These are phyloP conservation scores for Angomonas ambiguus DNA, from an alignment of 208 protist species.

Conservation along the genomic window DNA sequence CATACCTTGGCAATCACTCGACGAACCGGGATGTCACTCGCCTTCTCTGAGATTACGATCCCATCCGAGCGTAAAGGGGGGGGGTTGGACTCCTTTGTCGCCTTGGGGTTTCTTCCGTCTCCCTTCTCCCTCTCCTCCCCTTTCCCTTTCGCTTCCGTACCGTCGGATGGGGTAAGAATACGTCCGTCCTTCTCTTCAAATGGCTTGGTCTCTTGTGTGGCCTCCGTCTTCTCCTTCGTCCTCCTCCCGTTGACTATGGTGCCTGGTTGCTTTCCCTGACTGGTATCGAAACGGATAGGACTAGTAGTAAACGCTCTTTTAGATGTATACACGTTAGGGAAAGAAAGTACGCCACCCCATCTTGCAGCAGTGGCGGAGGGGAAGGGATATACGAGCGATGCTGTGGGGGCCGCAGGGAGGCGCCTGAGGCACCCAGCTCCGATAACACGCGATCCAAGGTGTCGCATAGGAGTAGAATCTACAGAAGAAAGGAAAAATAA, in stretches of 20 bases:
- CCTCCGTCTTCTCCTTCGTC: not conserved
- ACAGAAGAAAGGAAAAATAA: not conserved
- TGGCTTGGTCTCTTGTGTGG: not conserved
- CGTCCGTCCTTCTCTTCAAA: not conserved
- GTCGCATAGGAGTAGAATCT: not conserved
- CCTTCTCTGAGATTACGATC: constrained; percentile 34
- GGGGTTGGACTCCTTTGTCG: not conserved
- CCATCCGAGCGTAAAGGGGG: constrained; percentile 25
- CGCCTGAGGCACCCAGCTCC: not conserved
- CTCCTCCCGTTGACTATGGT: not conserved
- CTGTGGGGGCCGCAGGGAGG: no score
- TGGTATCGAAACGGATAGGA: not conserved
- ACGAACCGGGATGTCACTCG: constrained; percentile 58
- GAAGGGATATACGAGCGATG: not conserved
- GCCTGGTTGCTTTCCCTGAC: not conserved
- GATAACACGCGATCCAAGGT: not conserved
- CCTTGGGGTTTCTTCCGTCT: not conserved
- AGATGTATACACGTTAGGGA: not conserved
- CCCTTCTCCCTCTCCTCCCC: not conserved
- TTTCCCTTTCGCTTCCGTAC: not conserved
- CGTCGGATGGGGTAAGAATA: not conserved
- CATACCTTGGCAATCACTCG: constrained; percentile 73
- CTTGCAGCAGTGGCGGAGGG: not conserved
- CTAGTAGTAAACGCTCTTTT: not conserved
- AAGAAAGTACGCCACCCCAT: not conserved